Evolutionary conservation across 768 basidiomycete genomes (phyloP), one percentile per base, ranked within the genome.

Genomic region (Lactarius akahatsu): DNA sequence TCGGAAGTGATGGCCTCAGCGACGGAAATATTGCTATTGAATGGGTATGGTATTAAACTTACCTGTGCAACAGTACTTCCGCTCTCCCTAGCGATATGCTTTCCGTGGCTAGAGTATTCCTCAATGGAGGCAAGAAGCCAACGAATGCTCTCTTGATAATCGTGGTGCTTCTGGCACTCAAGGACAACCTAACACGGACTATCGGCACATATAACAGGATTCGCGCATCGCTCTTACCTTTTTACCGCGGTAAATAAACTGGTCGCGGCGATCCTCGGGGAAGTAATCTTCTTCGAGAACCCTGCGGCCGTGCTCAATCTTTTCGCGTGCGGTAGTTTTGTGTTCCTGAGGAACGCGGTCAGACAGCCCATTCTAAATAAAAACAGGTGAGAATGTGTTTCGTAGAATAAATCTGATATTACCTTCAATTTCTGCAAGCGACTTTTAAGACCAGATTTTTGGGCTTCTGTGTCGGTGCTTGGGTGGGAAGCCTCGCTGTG

Each of bases 201-300:
- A 4, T 66, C 2, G 52, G 23, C 23, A 11, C 5, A n/a, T 43
- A 0, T 6, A 30, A 15, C 20, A 9, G 4, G 6, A 6, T 3
- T 15, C 30, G 16, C 32, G 41, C 28, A 32, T 10, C 7, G 36
- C 41, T 10, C 64, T 36, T 28, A 89, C 91, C 86, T 97, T 98
- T 82, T 98, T 98, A 7, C 86, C 83, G 15, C 96, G 85, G 80
- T 89, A 96, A 73, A 98, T 91, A 77, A 94, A 97, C 73, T 93
- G 93, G 62, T 96, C 93, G 28, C 93, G 84, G 26, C 96, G 82
- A 76, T 95, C 95, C 71, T 90, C 82, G 0, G 96, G 95, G 82
- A 97, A 95, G 71, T 89, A 90, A 45, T 96, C 91, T 58, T 95
- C 92, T 18, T 78, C 77, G 61, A 97, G 71, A 76, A 92, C 90